Base-by-base conservation (phyloP, 768 basidiomycete genomes). In the Gelatoporia subvermispora region DNA sequence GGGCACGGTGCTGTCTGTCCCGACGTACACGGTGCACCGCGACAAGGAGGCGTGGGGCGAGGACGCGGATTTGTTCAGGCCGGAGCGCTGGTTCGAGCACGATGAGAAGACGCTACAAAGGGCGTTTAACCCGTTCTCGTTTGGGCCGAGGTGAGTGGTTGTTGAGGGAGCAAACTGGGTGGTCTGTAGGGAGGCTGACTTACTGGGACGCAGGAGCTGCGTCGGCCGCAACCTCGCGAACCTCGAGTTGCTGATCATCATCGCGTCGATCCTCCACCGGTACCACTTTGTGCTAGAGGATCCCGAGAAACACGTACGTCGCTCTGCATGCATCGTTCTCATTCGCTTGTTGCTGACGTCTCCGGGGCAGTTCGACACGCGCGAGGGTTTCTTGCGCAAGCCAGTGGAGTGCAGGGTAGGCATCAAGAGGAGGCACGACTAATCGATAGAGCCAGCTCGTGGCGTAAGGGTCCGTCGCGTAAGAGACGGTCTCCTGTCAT, bases 381-480 rank as follows among this genome's bases (percentile, higher is more conserved):
- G 80, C 15, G 92, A 95, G 68, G 93, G 93, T 2, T 94, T 95
- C 71, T 69, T 94, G 52, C 73, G 92, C 56, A 94, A 93, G 70
- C 91, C 91, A 0, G 65, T 87, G 24, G 71, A 67, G 17, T 92
- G 89, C 60, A 69, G 63, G 45, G 82, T 93, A 38, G 88, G 89
- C 20, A 76, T 93, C 59, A 81, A 74, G 64, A 77, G 82, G 40
- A 74, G 88, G 48, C 75, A 79, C n/a, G 34, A 53, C 10, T 60
- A 22, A 57, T 24, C n/a, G n/a, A n/a, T n/a, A n/a, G n/a, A n/a
- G n/a, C 4, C 21, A 20, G n/a, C 1, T 28, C 4, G 9, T n/a
- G n/a, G n/a, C n/a, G n/a, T n/a, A n/a, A n/a, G n/a, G n/a, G n/a
- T n/a, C n/a, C n/a, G n/a, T n/a, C n/a, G n/a, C n/a, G n/a, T n/a